These are phyloP conservation scores for Acacia confusa DNA, from an alignment of 306 rosid genomes.

Conservation along the genomic window DNA sequence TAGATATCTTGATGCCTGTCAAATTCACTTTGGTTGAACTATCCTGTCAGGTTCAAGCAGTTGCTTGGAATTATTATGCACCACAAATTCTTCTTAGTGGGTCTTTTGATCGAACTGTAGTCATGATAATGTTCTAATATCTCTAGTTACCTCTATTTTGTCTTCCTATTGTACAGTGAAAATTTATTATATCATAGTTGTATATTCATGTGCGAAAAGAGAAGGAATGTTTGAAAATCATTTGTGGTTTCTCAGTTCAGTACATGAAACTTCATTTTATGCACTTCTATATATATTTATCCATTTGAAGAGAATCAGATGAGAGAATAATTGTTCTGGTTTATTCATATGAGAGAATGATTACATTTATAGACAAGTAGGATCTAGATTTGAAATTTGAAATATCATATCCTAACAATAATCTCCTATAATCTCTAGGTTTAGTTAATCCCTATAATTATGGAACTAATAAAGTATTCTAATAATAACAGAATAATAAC, in stretches of 20 bases:
- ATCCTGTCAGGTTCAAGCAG: constrained; percentile 83
- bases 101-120: constrained; percentile 81
- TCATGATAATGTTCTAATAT: constrained; percentile 61
- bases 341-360: no score
- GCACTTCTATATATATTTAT: background rate
- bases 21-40: constrained; percentile 15
- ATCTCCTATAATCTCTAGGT: no score
- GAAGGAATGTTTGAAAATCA: background rate
- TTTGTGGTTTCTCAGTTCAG: background rate
- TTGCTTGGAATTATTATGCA: constrained; percentile 82
- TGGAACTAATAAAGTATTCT: no score
- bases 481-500: no score
- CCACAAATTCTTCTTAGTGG: constrained; percentile 91
- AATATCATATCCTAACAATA: no score
- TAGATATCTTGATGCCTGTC: constrained; percentile 27
- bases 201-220: background rate
- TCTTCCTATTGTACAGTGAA: background rate
- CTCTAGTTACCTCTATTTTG: background rate
- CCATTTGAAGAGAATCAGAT: no score
- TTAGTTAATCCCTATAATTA: no score
- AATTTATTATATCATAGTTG: background rate
- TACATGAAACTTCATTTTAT: background rate
- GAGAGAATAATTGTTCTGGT: no score
- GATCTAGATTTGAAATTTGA: no score
- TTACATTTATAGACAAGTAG: no score